Evolutionary conservation across 108 stramenopile genomes (phyloP), one percentile per base, ranked within the genome.

Genomic region (Phaeodactylum tricornutum): DNA sequence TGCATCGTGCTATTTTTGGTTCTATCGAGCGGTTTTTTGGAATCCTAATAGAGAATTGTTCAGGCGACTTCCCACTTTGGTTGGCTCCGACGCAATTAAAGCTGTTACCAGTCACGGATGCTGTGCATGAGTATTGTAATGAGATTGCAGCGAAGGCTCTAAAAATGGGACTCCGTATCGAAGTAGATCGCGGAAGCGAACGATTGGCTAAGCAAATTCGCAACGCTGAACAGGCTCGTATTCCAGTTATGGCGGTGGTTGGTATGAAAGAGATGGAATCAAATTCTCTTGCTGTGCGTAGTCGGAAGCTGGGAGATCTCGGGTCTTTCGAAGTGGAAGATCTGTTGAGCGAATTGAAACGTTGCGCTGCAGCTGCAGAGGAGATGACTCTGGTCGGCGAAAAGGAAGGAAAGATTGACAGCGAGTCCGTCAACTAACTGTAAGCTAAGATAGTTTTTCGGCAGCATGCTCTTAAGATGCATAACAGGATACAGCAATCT

Each of bases 1-100:
- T 97, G 41, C 94, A 97, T 61, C 84, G 96, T 28, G 96, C 96
- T 29, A 97, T 97, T 57, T 96, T 97, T 70, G 96, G 96, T n/a
- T 92, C 90, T 12, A 61, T 97, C 31, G 96, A 97, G 65, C 86
- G 96, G 9, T 97, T 97, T 85, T 97, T 97, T 71, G 96, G 94
- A 37, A 91, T 97, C 37, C 67, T 97, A 51, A 84, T 91, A 32
- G 96, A 97, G 70, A 90, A 87, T 52, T 86, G 85, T 54, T 85
- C 93, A 9, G 96, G 96, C 15, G 87, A 95, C 43, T 89, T 97
- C 47, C 96, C 96, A 15, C 66, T 97, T 32, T 97, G 96, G 96
- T 51, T 97, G 32, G 84, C 92, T 9, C 96, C 96, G 3, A 80
- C 71, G 12, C 96, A 97, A 58, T 38, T 95, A 47, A 84, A 74